These are phyloP conservation scores for Rhinocladiella similis DNA, from an alignment of 2,329 filamentous ascomycete genomes.

Conservation along the genomic window DNA sequence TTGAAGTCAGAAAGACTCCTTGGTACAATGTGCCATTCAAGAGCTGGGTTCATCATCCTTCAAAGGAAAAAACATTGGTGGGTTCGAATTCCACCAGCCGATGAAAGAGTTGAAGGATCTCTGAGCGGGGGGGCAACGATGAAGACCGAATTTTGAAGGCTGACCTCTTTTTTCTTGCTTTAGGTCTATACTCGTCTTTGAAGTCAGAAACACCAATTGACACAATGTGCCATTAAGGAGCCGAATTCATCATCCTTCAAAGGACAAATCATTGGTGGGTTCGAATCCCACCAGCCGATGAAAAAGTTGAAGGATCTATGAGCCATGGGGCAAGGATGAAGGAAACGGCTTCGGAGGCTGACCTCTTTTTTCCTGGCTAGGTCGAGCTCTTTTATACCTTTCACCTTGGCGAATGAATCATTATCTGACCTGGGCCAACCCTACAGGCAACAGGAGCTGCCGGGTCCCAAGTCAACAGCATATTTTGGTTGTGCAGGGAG, in stretches of 20 bases:
- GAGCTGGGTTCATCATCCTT: neutral
- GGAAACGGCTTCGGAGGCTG: neutral
- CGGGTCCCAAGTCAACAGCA: too few relatives aligned
- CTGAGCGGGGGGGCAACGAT: neutral
- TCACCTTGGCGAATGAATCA: neutral
- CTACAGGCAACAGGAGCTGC: neutral
- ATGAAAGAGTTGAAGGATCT: conserved; percentile 1
- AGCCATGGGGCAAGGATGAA: neutral
- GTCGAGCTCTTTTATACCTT: neutral
- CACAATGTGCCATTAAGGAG: neutral
- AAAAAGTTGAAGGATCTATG: neutral
- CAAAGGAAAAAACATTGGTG: neutral
- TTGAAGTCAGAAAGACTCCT: too few relatives aligned
- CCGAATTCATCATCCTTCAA: neutral
- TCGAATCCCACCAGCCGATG: conserved; percentile 2
- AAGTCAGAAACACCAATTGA: conserved; percentile 2
- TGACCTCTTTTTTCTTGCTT: conserved; percentile 1
- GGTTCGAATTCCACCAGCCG: conserved; percentile 1
- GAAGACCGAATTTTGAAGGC: neutral
- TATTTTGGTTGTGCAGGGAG: too few relatives aligned
- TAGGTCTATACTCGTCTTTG: neutral
- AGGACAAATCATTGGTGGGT: neutral
- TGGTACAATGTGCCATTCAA: neutral
- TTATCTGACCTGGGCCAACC: too few relatives aligned
- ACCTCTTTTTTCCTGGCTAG: neutral